Percentiles rank a stretch among this genome's conserved stretches.
Evolutionary conservation across 140 eudicot genomes (phyloP).

Genomic region (Senecio squalidus): DNA sequence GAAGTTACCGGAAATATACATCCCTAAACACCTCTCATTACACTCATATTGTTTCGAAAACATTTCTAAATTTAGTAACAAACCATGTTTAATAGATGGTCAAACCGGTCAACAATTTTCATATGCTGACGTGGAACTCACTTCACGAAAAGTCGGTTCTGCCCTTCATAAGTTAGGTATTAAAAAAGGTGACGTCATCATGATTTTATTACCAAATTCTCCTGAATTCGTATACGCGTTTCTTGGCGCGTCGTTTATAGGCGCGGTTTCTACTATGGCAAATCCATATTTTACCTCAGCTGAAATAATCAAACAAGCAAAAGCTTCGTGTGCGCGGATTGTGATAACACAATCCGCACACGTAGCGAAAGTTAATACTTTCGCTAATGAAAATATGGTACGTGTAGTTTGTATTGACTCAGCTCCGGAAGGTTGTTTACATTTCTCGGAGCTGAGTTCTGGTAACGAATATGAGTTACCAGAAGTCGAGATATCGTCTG

Average conservation of each 20-base stretch:
- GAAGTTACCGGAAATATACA: slow-evolving; percentile 54
- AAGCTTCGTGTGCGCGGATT: slow-evolving; percentile 44
- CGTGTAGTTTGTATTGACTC: slow-evolving; percentile 49
- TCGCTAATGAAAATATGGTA: slow-evolving; percentile 31
- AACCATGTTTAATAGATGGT: slow-evolving; percentile 52
- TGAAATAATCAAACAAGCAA: slow-evolving; percentile 50
- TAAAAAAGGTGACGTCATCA: slow-evolving; percentile 55
- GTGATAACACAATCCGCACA: slow-evolving; percentile 56
- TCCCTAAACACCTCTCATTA: slow-evolving; percentile 57
- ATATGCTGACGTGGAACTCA: slow-evolving; percentile 36
- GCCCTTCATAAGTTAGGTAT: slow-evolving; percentile 49
- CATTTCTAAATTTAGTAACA: slow-evolving; percentile 30
- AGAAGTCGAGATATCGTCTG: slow-evolving; percentile 49
- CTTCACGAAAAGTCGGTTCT: slow-evolving; percentile 43
- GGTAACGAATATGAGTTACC: slow-evolving; percentile 44
- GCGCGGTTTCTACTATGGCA: slow-evolving; percentile 68
- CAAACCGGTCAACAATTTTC: slow-evolving; percentile 40
- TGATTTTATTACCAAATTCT: slow-evolving; percentile 69
- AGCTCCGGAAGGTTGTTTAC: slow-evolving; percentile 40
- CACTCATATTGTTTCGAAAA: slow-evolving; percentile 66
- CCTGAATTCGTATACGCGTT: slow-evolving; percentile 67
- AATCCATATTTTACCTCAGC: slow-evolving; percentile 67
- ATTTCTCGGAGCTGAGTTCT: slow-evolving; percentile 46
- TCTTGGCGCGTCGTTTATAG: slow-evolving; percentile 60
- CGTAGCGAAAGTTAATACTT: slow-evolving; percentile 51